These are phyloP conservation scores for Scytalidium sp. DNA, from an alignment of 2,329 filamentous ascomycete genomes.

Conservation along the genomic window DNA sequence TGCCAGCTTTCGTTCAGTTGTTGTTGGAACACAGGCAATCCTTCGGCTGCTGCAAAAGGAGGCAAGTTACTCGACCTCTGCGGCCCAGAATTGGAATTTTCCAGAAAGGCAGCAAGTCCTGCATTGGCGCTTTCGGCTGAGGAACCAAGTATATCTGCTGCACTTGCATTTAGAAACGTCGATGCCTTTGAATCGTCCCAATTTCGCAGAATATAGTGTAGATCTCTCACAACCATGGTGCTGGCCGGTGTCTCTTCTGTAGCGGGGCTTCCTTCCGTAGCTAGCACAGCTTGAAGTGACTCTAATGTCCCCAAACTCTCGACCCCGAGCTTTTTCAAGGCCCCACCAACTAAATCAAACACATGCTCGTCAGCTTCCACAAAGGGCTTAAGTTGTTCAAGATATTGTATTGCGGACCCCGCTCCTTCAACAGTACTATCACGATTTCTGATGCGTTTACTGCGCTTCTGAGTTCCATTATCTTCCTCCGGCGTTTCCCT, in stretches of 20 bases:
- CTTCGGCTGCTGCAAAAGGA: constrained; percentile 49
- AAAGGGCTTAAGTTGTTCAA: constrained; percentile 47
- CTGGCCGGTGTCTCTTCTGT: constrained; percentile 17
- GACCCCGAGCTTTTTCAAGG: constrained; percentile 25
- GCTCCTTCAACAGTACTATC: constrained; percentile 50
- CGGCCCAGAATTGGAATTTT: constrained; percentile 57
- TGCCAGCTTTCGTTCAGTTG: constrained; percentile 48
- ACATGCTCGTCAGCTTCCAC: constrained; percentile 24
- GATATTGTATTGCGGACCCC: constrained; percentile 49
- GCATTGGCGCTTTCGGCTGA: constrained; percentile 24
- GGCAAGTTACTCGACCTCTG: constrained; percentile 46
- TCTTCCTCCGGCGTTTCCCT: constrained; percentile 56
- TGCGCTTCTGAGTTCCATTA: constrained; percentile 55
- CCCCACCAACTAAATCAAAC: constrained; percentile 22
- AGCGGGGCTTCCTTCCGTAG: constrained; percentile 11
- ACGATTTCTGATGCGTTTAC: constrained; percentile 62
- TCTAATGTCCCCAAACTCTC: constrained; percentile 25
- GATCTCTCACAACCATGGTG: constrained; percentile 28
- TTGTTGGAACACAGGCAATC: constrained; percentile 49
- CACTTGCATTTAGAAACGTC: constrained; percentile 25
- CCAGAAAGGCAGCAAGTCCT: constrained; percentile 59
- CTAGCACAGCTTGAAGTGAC: constrained; percentile 22
- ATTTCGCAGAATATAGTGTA: constrained; percentile 31
- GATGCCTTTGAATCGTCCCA: constrained; percentile 37
- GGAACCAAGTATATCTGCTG: constrained; percentile 27